phyloP scores from a whole-genome alignment of 768 basidiomycete species.

The Calocybe indica region DNA sequence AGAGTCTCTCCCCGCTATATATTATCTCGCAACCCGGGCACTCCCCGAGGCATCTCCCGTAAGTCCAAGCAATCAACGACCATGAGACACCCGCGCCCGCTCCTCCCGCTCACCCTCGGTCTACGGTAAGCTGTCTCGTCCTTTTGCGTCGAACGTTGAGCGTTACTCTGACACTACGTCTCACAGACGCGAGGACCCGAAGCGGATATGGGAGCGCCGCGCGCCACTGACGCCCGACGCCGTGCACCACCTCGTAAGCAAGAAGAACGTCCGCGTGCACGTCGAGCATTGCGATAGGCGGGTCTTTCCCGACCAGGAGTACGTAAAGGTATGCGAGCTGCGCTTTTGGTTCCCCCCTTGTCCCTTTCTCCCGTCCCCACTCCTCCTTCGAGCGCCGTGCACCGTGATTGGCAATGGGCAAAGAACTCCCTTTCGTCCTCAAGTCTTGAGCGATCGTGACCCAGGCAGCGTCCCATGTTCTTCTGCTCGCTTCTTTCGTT shows the following conservation, averaged over 20 bases:
- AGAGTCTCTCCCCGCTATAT: constrained; percentile 3
- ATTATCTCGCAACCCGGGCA: neutral
- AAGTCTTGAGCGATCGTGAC: constrained; percentile 1
- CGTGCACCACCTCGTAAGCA: constrained; percentile 53
- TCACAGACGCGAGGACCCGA: constrained; percentile 66
- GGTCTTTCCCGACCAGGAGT: constrained; percentile 62
- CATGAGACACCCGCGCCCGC: constrained; percentile 4
- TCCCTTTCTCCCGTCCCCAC: neutral
- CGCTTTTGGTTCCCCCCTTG: neutral
- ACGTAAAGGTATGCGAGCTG: constrained; percentile 46
- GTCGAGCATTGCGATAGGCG: constrained; percentile 74
- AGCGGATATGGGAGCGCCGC: constrained; percentile 82
- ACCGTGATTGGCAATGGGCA: constrained; percentile 1
- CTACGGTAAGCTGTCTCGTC: constrained; percentile 16
- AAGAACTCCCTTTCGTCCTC: constrained; percentile 1
- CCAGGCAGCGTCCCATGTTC: neutral
- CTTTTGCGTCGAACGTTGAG: neutral
- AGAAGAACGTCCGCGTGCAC: constrained; percentile 57
- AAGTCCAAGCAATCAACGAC: constrained; percentile 5
- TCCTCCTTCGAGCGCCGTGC: neutral
- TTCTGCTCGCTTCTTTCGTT: neutral
- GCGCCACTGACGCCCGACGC: constrained; percentile 76
- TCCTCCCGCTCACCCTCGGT: constrained; percentile 23
- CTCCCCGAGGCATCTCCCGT: constrained; percentile 1
- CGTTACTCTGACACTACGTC: neutral